These are phyloP conservation scores for Bruguiera parviflora DNA, from an alignment of 345 rosid genomes.

Conservation along the genomic window DNA sequence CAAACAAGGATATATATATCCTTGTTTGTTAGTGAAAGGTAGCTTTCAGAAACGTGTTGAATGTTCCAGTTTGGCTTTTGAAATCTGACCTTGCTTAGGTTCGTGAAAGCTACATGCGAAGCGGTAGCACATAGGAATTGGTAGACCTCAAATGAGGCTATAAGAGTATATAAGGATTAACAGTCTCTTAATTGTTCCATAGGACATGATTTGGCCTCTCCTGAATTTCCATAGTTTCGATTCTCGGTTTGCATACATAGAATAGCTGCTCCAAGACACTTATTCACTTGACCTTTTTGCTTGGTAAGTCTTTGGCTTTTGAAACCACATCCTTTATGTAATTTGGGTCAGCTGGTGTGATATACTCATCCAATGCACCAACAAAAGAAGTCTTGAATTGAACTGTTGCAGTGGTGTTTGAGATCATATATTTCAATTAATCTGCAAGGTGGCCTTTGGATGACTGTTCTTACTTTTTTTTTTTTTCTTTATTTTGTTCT, in stretches of 20 bases:
- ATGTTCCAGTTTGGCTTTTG: constrained; percentile 12
- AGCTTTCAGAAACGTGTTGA: constrained; percentile 29
- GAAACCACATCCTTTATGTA: not conserved
- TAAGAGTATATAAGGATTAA: constrained; percentile 16
- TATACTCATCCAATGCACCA: too few species aligned
- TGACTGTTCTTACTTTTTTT: not conserved
- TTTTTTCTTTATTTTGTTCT: too few species aligned
- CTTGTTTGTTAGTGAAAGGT: constrained; percentile 27
- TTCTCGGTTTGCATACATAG: not conserved
- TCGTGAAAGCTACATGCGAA: constrained; percentile 11
- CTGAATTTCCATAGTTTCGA: not conserved
- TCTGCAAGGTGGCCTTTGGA: not conserved
- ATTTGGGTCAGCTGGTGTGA: too few species aligned
- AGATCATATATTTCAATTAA: not conserved
- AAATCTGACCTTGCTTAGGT: constrained; percentile 26
- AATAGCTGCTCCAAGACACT: not conserved
- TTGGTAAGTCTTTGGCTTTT: not conserved
- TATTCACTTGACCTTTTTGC: not conserved
- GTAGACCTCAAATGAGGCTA: constrained; percentile 13
- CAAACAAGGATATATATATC: constrained; percentile 5
- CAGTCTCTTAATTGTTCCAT: not conserved
- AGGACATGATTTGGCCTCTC: not conserved
- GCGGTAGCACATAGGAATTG: not conserved
- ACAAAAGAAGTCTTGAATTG: too few species aligned
- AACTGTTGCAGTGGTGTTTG: too few species aligned